Base-by-base conservation (phyloP, 768 basidiomycete species). In the Suillus fuscotomentosus region DNA sequence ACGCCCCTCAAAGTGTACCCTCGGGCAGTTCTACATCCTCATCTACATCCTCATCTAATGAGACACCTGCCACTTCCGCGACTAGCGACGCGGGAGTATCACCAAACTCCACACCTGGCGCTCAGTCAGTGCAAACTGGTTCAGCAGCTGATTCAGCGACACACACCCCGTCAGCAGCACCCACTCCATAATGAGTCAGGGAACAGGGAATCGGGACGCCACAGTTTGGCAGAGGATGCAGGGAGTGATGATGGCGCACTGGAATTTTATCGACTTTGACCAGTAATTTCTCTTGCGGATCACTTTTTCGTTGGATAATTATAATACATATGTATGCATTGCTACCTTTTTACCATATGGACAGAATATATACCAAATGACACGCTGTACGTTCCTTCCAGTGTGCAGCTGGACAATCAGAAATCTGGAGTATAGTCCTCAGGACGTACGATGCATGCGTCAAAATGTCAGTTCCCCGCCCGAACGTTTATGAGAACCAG, bases 401-500 rank as follows among this genome's bases (percentile, higher is more conserved):
- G 27, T 17, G 7, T 13, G 6, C 17, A 57, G 38, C 10, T 54
- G 6, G 20, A 54, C 11, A 27, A 27, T 27, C 27, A 27, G 27
- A 27, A 13, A 11, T 15, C 53, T 20, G 27, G 11, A 17, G 17
- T 13, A 9, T 27, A 27, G 38, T 24, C 55, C 13, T 55, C 6
- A 15, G 2, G 38, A 39, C 22, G 17, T n/a, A 27, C 17, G 31
- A 31, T 31, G 9, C 42, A 5, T 27, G 22, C 39, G 5, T 22
- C 10, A 27, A 39, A 14, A 41, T 3, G n/a, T 22, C 55, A 22
- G 36, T 38, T 8, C 22, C n/a, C 6, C 11, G 10, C 31, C 57
- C 24, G 0, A 10, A 24, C 42, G 24, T 38, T 69, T 66, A 86
- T 51, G 77, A 77, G 65, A 86, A 86, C 84, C 84, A 88, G 20